Base-by-base conservation (phyloP, 441 rosid species). In the Lepidium campestre region DNA sequence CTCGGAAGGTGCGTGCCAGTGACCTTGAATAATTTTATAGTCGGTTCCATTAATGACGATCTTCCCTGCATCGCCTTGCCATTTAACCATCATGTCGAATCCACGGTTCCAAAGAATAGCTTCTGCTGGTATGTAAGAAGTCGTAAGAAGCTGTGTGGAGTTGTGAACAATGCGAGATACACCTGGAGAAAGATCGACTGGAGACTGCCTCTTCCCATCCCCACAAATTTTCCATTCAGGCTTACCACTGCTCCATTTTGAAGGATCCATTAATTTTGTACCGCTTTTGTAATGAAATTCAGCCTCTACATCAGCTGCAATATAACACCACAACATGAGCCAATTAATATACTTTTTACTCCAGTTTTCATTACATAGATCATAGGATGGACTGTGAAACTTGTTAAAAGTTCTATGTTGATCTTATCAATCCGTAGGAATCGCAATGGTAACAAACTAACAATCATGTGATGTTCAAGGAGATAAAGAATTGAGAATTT, bases 1-100 rank as follows among this genome's bases (percentile, higher is more conserved):
- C 53, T 91, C 95, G 3, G 95, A 80, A 59, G 93, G 96, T 10
- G 95, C 83, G 53, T 89, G 98, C 96, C 96, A 91, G 10, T 91
- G 98, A 45, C 76, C 68, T 39, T 89, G 90, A 8, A 70, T 19
- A 65, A 89, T 79, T 8, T 54, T 63, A 54, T 84, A 91, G 15
- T 71, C 57, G n/a, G 82, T 89, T 37, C 80, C 77, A 54, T 91
- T 82, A 25, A 86, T 75, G 40, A 67, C 57, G 5, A 67, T 10
- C 68, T 61, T 67, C 39, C 77, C 77, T 60, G 77, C 73, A 19
- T 61, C 39, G 0, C 10, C 52, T 6, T 67, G 9, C 77, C 77
- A 73, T 54, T 55, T 45, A 37, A 73, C 68, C 68, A 29, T 67
- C 3, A 73, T 60, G 64, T 73, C 73, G 53, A 53, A 61, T 46